Conservation (phyloP, 75 land plant species). For the Pinus taeda region DNA sequence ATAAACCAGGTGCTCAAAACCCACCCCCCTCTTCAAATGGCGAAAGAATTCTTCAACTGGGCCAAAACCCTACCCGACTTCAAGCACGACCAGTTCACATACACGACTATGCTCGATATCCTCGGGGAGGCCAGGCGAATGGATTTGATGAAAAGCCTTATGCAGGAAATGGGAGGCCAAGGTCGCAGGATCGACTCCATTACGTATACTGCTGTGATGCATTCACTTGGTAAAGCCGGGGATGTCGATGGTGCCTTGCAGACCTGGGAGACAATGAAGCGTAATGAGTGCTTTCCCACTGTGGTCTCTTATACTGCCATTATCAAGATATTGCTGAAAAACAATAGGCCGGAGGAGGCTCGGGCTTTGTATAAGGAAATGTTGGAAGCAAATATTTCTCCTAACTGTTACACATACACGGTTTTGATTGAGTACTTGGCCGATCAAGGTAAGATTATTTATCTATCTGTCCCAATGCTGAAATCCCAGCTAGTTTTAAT, state of each 20-base stretch:
- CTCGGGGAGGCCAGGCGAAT: slow-evolving; percentile 67
- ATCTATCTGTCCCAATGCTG: too few species aligned
- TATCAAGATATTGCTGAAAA: slow-evolving; percentile 51
- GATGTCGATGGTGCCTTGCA: slow-evolving; percentile 42
- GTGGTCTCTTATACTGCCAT: slow-evolving; percentile 62
- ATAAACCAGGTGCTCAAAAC: slow-evolving; percentile 47
- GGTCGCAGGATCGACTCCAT: slow-evolving; percentile 38
- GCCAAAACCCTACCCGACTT: slow-evolving; percentile 29
- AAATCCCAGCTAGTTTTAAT: too few species aligned
- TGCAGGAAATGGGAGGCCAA: slow-evolving; percentile 37
- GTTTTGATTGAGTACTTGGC: slow-evolving; percentile 60
- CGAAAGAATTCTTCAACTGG: slow-evolving; percentile 76
- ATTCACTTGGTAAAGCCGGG: slow-evolving; percentile 43
- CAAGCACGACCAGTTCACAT: slow-evolving; percentile 69
- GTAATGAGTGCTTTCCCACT: slow-evolving; percentile 30
- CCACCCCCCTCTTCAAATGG: slow-evolving; percentile 66
- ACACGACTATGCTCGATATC: slow-evolving; percentile 74
- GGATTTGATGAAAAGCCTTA: slow-evolving; percentile 34
- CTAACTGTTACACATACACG: slow-evolving; percentile 67
- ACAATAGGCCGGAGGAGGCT: slow-evolving; percentile 38
- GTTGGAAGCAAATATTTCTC: slow-evolving; percentile 37
- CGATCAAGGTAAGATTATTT: background rate
- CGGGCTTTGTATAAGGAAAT: slow-evolving; percentile 42
- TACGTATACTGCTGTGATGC: slow-evolving; percentile 53
- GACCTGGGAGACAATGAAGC: slow-evolving; percentile 47